Base-by-base conservation (phyloP, 2,329 filamentous ascomycete genomes). In the Monosporascus sp. region DNA sequence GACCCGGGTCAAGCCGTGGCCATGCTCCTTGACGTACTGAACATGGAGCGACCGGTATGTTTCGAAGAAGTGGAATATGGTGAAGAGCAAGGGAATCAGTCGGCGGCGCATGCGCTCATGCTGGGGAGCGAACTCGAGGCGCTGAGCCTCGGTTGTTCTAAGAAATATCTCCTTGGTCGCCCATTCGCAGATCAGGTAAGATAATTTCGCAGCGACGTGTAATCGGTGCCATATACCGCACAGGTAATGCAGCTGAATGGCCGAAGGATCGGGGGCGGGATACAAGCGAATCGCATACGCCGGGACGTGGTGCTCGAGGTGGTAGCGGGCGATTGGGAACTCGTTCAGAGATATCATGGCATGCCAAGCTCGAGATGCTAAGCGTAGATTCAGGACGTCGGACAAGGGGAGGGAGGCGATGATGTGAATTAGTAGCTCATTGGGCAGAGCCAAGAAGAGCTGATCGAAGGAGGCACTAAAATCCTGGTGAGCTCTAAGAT, bases 61-160 rank as follows among this genome's bases (percentile, higher is more conserved):
- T 64, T 87, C 84, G 63, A 87, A 86, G 63, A 87, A 87, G 65
- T 87, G 84, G 58, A 86, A 86, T 24, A 85, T 73, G 14, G 82
- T 85, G 59, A 87, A 86, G 17, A 87, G 73, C 7, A 86, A 66
- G 1, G 84, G 84, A 52, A 85, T 84, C 8, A 87, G 70, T 49
- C 84, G 77, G 55, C 82, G 80, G 48, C 82, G 80, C 84, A 87
- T 86, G 15, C 84, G 77, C 65, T 83, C 80, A 57, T 77, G 74
- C 63, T 86, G 82, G 1, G 80, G 77, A 18, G 80, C 79, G 60
- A 86, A 87, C 48, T 83, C 81, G 20, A 68, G 65, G 53, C 74
- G 76, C 63, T 84, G 77, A 4, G 74, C 68, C 55, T 81, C 79
- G 0, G 81, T 82, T 18, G 75, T 79, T 50, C 80, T 73, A 17